Evolutionary conservation across 1,284 basidiomycete genomes (phyloP).

Genomic region (Rhodotorula sp.): DNA sequence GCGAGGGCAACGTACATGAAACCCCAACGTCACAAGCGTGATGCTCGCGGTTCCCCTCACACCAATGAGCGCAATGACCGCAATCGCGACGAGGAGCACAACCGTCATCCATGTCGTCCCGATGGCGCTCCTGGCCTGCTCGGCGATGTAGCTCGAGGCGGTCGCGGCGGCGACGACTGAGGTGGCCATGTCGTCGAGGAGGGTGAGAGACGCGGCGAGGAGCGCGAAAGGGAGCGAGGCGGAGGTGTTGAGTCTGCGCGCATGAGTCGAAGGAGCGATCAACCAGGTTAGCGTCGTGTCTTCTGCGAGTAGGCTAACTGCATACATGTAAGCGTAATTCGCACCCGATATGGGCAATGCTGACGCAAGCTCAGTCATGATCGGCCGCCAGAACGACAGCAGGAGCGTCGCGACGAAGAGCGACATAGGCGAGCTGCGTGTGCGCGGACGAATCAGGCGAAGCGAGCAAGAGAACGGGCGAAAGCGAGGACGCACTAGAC

Average conservation of each 20-base stretch:
- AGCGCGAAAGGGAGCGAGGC: slow-evolving; percentile 63
- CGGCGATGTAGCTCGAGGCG: slow-evolving; percentile 65
- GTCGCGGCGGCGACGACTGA: slow-evolving; percentile 69
- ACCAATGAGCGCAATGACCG: slow-evolving; percentile 61
- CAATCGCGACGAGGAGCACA: slow-evolving; percentile 60
- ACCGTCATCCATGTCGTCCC: slow-evolving; percentile 59
- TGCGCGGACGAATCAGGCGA: not conserved
- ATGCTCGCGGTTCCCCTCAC: slow-evolving; percentile 56
- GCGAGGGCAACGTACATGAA: slow-evolving; percentile 58
- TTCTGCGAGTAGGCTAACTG: slow-evolving; percentile 43
- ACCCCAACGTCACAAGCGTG: slow-evolving; percentile 60
- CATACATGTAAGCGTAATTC: slow-evolving; percentile 68
- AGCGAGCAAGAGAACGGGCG: no score
- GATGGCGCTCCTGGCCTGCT: slow-evolving; percentile 58
- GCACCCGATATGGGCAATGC: slow-evolving; percentile 67
- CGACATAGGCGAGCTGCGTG: slow-evolving; percentile 62
- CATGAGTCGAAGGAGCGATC: no score
- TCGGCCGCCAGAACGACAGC: slow-evolving; percentile 67
- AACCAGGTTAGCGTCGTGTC: not conserved
- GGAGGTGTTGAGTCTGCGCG: slow-evolving; percentile 48
- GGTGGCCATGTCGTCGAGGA: slow-evolving; percentile 67
- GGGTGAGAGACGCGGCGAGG: slow-evolving; percentile 62
- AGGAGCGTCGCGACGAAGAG: slow-evolving; percentile 63
- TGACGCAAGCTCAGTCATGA: slow-evolving; percentile 68
- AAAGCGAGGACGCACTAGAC: slow-evolving; percentile 52